phyloP scores from a whole-genome alignment of 306 rosid species.

The Astragalus glycyphyllos region DNA sequence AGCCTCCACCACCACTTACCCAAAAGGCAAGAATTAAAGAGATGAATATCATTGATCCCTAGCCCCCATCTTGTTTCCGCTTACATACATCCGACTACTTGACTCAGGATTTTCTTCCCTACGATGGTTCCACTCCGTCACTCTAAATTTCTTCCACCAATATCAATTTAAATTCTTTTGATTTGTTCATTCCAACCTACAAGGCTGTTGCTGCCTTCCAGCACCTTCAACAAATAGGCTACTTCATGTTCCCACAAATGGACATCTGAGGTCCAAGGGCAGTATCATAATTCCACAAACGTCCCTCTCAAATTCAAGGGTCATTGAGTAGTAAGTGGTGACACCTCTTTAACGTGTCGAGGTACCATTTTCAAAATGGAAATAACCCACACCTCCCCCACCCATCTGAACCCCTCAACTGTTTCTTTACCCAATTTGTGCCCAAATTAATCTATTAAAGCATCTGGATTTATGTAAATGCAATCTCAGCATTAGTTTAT shows the following conservation, averaged over 20 bases:
- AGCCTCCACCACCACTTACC: no score
- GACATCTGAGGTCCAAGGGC: slow-evolving; percentile 39
- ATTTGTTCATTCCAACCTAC: no score
- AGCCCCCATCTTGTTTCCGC: no score
- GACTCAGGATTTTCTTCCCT: no score
- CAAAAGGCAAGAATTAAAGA: no score
- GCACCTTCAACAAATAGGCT: slow-evolving; percentile 6
- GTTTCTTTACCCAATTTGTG: slow-evolving; percentile 38
- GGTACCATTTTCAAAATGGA: slow-evolving; percentile 15
- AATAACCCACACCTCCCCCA: slow-evolving; percentile 7
- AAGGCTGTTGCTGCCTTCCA: neutral
- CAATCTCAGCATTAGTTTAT: slow-evolving; percentile 13
- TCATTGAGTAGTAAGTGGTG: slow-evolving; percentile 7
- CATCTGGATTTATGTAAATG: neutral
- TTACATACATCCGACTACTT: no score
- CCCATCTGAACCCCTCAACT: neutral
- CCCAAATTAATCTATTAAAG: slow-evolving; percentile 26
- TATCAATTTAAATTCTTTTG: no score
- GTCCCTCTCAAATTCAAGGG: slow-evolving; percentile 35
- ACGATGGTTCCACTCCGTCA: no score
- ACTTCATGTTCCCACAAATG: slow-evolving; percentile 34
- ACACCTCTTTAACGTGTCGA: neutral
- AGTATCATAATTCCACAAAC: slow-evolving; percentile 22
- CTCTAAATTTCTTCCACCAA: no score
- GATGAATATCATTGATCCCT: no score